A percentile compares a stretch with the other conserved stretches of the same genome.
Evolutionary conservation across 2,329 filamentous ascomycete species (phyloP).

Genomic region (Pseudovirgaria hyperparasitica): DNA sequence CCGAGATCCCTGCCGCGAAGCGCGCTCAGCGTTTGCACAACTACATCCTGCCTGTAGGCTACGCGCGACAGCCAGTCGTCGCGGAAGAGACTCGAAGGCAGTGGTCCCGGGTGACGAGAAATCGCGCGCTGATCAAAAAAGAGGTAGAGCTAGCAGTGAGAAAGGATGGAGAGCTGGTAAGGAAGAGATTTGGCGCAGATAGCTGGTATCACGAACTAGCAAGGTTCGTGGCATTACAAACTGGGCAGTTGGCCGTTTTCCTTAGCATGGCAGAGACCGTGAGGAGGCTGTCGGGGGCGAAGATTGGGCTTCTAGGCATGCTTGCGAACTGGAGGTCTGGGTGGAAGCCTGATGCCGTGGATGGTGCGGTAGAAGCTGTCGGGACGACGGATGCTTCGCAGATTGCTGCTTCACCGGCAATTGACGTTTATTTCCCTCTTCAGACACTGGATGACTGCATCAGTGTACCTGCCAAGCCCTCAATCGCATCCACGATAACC

Average conservation of each 20-base stretch:
- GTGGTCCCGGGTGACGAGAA: no score
- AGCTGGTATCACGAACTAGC: constrained; percentile 15
- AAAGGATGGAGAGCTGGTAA: constrained; percentile 12
- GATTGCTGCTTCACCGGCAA: no score
- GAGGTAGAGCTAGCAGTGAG: constrained; percentile 6
- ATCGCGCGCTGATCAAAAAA: no score
- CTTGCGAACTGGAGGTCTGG: constrained; percentile 7
- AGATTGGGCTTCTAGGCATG: constrained; percentile 19
- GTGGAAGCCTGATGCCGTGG: no score
- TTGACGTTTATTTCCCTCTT: no score
- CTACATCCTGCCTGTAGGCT: no score
- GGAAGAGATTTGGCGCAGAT: not conserved
- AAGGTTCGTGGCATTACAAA: constrained; percentile 15
- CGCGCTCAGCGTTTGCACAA: constrained; percentile 28
- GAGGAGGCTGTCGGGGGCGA: constrained; percentile 19
- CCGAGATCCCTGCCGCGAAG: constrained; percentile 28
- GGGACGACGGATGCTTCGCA: no score
- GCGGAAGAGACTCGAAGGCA: constrained; percentile 8
- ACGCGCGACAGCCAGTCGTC: no score
- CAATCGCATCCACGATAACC: no score
- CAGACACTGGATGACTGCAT: no score
- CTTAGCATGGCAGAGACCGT: constrained; percentile 23
- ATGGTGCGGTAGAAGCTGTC: no score
- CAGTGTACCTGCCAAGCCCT: no score
- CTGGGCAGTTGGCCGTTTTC: constrained; percentile 23